phyloP scores from a whole-genome alignment of 805 yeast species.

The Candida maris region DNA sequence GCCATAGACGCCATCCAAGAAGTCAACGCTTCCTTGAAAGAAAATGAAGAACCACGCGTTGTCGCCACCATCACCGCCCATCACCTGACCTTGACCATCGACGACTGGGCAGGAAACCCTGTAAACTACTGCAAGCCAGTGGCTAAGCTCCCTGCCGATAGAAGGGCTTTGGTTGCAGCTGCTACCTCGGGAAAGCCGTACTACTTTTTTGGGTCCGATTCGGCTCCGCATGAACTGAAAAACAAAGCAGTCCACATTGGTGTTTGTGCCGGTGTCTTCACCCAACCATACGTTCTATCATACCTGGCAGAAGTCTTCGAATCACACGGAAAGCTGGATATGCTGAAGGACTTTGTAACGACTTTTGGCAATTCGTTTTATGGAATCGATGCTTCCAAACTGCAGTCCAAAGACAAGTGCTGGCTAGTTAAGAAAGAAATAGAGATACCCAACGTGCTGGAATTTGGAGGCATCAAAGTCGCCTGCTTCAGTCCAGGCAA shows the following conservation, averaged over 20 bases:
- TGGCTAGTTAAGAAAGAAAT: slow-evolving; percentile 52
- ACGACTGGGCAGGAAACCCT: slow-evolving; percentile 96
- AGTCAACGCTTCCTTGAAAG: slow-evolving; percentile 47
- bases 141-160: slow-evolving; percentile 86
- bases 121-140: slow-evolving; percentile 96
- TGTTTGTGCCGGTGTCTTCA: slow-evolving; percentile 97
- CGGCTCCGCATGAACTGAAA: slow-evolving; percentile 92
- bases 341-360: slow-evolving; percentile 70
- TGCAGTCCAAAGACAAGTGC: slow-evolving; percentile 45
- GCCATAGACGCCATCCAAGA: slow-evolving; percentile 75
- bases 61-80: slow-evolving; percentile 96
- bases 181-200: slow-evolving; percentile 89
- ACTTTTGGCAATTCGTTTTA: slow-evolving; percentile 74
- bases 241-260: slow-evolving; percentile 74
- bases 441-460: slow-evolving; percentile 57
- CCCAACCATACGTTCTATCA: slow-evolving; percentile 78
- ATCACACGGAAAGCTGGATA: slow-evolving; percentile 54
- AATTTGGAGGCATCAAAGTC: slow-evolving; percentile 46
- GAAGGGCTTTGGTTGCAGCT: slow-evolving; percentile 75
- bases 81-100: slow-evolving; percentile 83
- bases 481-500: slow-evolving; percentile 90
- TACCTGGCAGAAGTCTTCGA: slow-evolving; percentile 89
- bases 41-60: slow-evolving; percentile 47
- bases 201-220: slow-evolving; percentile 95
- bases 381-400: slow-evolving; percentile 43